phyloP scores from a whole-genome alignment of 352 stramenopile genomes.

The Pythium phragmitis region DNA sequence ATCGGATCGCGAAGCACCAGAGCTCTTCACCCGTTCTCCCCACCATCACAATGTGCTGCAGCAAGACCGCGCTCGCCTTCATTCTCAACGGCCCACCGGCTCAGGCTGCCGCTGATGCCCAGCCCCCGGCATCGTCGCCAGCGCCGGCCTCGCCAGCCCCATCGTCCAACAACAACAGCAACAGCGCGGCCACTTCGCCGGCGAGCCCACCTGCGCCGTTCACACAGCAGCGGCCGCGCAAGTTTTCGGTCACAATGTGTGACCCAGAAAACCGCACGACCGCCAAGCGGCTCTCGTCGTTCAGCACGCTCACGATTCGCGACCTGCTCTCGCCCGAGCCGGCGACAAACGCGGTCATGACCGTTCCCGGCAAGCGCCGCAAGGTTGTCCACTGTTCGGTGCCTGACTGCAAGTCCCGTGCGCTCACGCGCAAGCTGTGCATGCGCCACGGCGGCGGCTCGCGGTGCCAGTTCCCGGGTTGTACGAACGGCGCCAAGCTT shows the following conservation, averaged over 20 bases:
- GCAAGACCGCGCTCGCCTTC: conserved; percentile 65
- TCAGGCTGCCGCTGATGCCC: conserved; percentile 29
- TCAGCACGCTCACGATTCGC: conserved; percentile 24
- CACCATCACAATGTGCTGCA: not conserved
- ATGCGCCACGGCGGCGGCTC: conserved; percentile 52
- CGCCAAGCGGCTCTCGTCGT: conserved; percentile 22
- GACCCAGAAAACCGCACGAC: conserved; percentile 28
- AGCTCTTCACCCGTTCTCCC: too few species aligned
- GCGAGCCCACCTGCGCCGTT: conserved; percentile 16
- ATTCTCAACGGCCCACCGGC: conserved; percentile 59
- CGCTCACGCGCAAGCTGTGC: conserved; percentile 50
- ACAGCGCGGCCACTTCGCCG: not conserved
- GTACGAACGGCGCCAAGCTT: conserved; percentile 66
- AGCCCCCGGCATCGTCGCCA: not conserved
- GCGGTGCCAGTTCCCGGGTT: conserved; percentile 47
- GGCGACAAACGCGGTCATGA: conserved; percentile 7
- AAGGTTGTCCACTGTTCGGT: conserved; percentile 27
- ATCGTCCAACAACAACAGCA: not conserved
- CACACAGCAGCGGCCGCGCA: conserved; percentile 10
- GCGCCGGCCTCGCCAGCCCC: conserved; percentile 5
- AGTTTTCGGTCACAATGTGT: conserved; percentile 22
- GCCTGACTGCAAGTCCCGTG: conserved; percentile 33
- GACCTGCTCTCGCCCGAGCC: conserved; percentile 24
- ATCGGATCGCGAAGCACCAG: too few species aligned
- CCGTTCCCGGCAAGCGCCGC: conserved; percentile 19